Conservation (phyloP, 768 basidiomycete genomes). For the Rhizopogon sp. region DNA sequence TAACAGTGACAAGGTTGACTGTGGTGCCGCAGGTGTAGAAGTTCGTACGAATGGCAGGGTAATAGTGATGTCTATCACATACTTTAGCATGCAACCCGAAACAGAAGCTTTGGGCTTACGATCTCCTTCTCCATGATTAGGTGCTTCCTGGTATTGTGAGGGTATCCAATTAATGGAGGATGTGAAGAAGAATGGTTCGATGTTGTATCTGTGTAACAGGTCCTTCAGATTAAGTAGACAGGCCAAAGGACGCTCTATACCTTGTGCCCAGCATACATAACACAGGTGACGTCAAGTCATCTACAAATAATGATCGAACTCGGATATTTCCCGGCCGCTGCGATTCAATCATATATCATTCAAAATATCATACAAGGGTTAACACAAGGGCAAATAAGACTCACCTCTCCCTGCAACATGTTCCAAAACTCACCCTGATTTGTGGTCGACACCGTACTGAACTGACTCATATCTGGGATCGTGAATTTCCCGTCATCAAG, state of each 20-base stretch:
- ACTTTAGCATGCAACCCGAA: background rate
- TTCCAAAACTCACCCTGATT: slow-evolving; percentile 28
- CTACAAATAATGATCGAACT: slow-evolving; percentile 45
- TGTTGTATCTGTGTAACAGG: slow-evolving; percentile 32
- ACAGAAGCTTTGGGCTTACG: slow-evolving; percentile 33
- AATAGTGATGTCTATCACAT: slow-evolving; percentile 46
- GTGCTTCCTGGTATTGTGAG: slow-evolving; percentile 54
- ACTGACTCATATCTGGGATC: background rate
- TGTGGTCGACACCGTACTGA: slow-evolving; percentile 1
- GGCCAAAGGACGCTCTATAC: slow-evolving; percentile 24
- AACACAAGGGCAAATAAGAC: slow-evolving; percentile 7
- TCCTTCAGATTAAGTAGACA: background rate
- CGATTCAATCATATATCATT: slow-evolving; percentile 12
- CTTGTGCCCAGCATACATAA: slow-evolving; percentile 53
- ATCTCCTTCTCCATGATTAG: slow-evolving; percentile 37
- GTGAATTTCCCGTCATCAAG: slow-evolving; percentile 8
- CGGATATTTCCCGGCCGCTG: slow-evolving; percentile 34
- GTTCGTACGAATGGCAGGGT: slow-evolving; percentile 47
- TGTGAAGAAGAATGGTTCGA: slow-evolving; percentile 65
- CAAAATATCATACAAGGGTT: background rate
- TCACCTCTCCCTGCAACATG: slow-evolving; percentile 26
- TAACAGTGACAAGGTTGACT: background rate
- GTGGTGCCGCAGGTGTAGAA: background rate
- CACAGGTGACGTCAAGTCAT: slow-evolving; percentile 44
- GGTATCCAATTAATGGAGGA: slow-evolving; percentile 66